Percentiles rank a stretch among this genome's conserved stretches.
Conservation (phyloP, 176 grass and related monocot species). For the Zizania latifolia region DNA sequence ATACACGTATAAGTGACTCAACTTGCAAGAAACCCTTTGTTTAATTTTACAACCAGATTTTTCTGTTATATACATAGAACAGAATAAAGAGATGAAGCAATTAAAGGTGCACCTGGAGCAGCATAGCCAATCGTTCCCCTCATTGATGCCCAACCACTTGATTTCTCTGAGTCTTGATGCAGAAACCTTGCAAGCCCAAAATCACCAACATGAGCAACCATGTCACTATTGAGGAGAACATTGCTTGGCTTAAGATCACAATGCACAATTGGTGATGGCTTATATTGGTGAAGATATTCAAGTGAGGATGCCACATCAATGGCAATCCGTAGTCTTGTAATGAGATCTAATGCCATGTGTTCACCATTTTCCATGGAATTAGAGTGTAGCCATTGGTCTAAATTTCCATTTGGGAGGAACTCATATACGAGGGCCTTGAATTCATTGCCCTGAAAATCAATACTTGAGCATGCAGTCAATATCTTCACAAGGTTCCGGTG, state of each 20-base stretch:
- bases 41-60: background rate
- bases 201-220: slow-evolving; percentile 17
- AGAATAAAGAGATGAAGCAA: background rate
- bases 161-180: background rate
- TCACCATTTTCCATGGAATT: background rate
- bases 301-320: slow-evolving; percentile 9
- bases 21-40: background rate
- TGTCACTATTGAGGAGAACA: slow-evolving; percentile 7
- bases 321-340: background rate
- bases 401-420: slow-evolving; percentile 14
- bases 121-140: slow-evolving; percentile 12
- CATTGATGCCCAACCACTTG: background rate
- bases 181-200: slow-evolving; percentile 26
- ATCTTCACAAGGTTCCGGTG: slow-evolving; percentile 18
- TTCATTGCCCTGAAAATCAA: background rate
- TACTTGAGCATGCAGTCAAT: slow-evolving; percentile 13
- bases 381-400: slow-evolving; percentile 5
- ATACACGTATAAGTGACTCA: background rate
- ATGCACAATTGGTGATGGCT: slow-evolving; percentile 9
- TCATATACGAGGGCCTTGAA: slow-evolving; percentile 20
- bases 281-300: slow-evolving; percentile 15
- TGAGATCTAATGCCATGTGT: background rate
- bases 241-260: slow-evolving; percentile 24
- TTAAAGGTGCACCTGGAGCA: background rate
- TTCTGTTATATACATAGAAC: background rate